A percentile compares a stretch with the other conserved stretches of the same genome.
Conservation (phyloP, 192 early-diverging fungal species). For the Entomortierella lignicola region DNA sequence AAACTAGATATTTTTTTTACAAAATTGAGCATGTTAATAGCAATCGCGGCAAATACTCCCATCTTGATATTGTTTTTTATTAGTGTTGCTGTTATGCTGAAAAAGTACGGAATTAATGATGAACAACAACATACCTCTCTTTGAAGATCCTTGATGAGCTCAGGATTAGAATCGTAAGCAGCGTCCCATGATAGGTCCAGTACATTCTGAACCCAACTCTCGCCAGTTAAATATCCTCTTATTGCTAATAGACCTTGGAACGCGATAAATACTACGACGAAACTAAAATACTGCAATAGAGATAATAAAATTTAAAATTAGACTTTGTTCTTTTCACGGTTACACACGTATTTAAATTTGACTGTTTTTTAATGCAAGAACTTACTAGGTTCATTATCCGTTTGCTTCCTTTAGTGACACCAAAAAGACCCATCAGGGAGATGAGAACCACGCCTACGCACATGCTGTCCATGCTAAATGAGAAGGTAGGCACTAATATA, state of each 20-base stretch:
- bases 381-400: conserved; percentile 34
- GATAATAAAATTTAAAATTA: background rate
- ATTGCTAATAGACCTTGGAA: conserved; percentile 2
- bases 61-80: no score
- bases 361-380: background rate
- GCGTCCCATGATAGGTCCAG: conserved; percentile 24
- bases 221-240: background rate
- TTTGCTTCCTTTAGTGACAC: conserved; percentile 12
- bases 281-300: conserved; percentile 20
- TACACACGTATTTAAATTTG: background rate
- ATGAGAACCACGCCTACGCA: conserved; percentile 13
- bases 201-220: conserved; percentile 3
- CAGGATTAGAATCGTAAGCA: conserved; percentile 11
- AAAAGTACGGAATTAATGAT: no score
- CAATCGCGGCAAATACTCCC: no score
- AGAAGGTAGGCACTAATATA: background rate
- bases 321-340: background rate
- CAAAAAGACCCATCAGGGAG: conserved; percentile 27
- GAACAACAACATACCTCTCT: conserved; percentile 16
- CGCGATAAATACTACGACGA: conserved; percentile 5
- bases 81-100: no score
- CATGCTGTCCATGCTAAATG: conserved; percentile 17
- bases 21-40: no score
- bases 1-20: conserved; percentile 6
- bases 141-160: conserved; percentile 18